Evolutionary conservation across 1,139 yeast species (phyloP), one percentile per base, ranked within the genome.

Genomic region (Yamadazyma aaseri): DNA sequence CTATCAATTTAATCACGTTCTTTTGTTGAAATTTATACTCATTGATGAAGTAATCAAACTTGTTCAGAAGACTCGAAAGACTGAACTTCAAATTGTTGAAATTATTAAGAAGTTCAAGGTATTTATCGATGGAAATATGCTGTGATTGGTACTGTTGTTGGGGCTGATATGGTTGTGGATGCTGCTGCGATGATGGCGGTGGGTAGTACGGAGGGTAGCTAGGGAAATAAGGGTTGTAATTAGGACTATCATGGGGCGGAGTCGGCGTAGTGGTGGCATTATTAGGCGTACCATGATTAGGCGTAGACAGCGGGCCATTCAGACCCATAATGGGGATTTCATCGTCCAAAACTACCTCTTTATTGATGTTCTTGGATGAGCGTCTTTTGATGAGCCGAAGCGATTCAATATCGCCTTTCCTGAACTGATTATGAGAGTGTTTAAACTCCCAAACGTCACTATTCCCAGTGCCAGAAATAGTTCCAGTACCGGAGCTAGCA

Each of bases 381-480:
- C 89, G 57, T 50, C 92, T 64, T 53, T 79, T 81, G 49, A 83
- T 82, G 24, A 69, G 61, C 41, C 74, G 73, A 34, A 83, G 56
- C 16, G 77, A 63, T 31, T 73, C 78, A 9, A 73, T 59, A 52
- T 81, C 86, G 26, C 85, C 89, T 46, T 76, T 79, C 41, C 76
- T 68, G 56, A 83, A 83, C 42, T 73, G 76, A 24, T 77, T 79
- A 10, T 81, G 71, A 20, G 80, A 71, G 53, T 83, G 92, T 34
- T 79, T 72, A 53, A 83, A 83, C 56, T 83, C 90, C 92, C 92
- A 83, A 8, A 33, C 20, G 41, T 38, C 35, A 13, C 23, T 7
- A 6, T 26, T 24, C 5, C 29, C 32, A 7, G 28, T 12, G 9
- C 30, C 26, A 5, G 26, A 12, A 14, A 6, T 14, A 11, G 28